Evolutionary conservation across 176 grass and related monocot genomes (phyloP).

Genomic region (Eleusine coracana): DNA sequence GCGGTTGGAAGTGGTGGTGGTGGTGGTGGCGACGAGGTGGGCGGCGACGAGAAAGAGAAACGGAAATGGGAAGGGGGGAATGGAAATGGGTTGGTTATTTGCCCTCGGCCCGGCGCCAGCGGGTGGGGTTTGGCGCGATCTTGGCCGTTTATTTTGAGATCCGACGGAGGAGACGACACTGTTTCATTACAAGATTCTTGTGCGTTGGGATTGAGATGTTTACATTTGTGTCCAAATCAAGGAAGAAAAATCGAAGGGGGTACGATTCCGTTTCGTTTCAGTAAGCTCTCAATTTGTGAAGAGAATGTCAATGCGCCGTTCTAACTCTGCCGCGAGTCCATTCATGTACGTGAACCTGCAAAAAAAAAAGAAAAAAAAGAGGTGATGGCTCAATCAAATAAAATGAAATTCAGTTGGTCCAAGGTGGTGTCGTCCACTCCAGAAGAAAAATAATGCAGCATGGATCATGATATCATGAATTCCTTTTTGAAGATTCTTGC

Average conservation of each 20-base stretch:
- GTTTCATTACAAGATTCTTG: background rate
- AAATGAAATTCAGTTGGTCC: background rate
- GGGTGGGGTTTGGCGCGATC: background rate
- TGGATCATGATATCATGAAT: background rate
- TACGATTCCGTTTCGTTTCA: background rate
- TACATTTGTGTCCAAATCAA: background rate
- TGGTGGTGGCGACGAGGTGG: background rate
- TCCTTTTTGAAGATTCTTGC: background rate
- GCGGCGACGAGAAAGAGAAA: constrained; percentile 34
- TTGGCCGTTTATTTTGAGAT: background rate
- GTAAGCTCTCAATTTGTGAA: background rate
- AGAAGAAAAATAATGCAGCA: constrained; percentile 11
- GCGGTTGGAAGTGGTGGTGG: constrained; percentile 27
- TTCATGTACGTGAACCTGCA: background rate
- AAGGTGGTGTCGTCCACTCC: background rate
- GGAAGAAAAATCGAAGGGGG: background rate
- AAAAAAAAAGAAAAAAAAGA: background rate
- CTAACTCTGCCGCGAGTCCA: background rate
- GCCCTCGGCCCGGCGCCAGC: background rate
- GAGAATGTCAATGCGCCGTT: background rate
- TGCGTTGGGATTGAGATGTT: background rate
- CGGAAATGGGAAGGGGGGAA: background rate
- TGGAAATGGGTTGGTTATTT: constrained; percentile 4
- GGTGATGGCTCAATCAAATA: too few relatives aligned
- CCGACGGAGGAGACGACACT: rapidly evolving